phyloP scores from a whole-genome alignment of 176 grass and related monocot species.

The Raddia guianensis region DNA sequence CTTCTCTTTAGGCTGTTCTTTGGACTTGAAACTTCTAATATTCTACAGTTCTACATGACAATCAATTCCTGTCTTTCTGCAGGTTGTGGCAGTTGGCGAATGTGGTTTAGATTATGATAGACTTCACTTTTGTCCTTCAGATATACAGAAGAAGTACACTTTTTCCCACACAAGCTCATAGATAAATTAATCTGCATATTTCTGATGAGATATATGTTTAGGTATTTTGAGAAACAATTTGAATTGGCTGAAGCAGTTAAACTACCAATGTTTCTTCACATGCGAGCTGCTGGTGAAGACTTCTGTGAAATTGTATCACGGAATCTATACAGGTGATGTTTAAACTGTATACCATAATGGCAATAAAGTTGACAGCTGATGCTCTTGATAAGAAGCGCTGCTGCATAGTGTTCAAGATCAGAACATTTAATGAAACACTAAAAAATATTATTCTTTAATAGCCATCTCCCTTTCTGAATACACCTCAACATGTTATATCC shows the following conservation, averaged over 20 bases:
- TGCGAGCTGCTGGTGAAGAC: conserved; percentile 93
- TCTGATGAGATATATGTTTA: conserved; percentile 39
- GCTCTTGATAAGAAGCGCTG: conserved; percentile 18
- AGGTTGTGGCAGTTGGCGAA: conserved; percentile 95
- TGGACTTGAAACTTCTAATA: neutral
- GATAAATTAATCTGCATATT: conserved; percentile 16
- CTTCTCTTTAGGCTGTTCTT: neutral
- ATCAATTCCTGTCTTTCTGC: conserved; percentile 40
- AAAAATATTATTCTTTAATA: neutral
- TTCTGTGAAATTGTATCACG: conserved; percentile 76
- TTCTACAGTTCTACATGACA: neutral
- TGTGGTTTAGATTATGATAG: conserved; percentile 98
- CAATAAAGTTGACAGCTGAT: neutral
- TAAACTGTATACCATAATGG: conserved; percentile 13
- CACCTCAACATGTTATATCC: neutral
- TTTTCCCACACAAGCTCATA: neutral
- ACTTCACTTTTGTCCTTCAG: conserved; percentile 86
- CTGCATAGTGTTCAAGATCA: conserved; percentile 1
- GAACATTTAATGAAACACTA: neutral
- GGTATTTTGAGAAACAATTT: conserved; percentile 95
- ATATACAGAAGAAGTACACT: conserved; percentile 84
- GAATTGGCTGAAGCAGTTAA: conserved; percentile 89
- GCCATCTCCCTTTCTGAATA: neutral
- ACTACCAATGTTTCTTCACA: conserved; percentile 97
- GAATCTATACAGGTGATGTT: conserved; percentile 70